Evolutionary conservation across 257 asterid genomes (phyloP).

Genomic region (Jacaranda copaia): DNA sequence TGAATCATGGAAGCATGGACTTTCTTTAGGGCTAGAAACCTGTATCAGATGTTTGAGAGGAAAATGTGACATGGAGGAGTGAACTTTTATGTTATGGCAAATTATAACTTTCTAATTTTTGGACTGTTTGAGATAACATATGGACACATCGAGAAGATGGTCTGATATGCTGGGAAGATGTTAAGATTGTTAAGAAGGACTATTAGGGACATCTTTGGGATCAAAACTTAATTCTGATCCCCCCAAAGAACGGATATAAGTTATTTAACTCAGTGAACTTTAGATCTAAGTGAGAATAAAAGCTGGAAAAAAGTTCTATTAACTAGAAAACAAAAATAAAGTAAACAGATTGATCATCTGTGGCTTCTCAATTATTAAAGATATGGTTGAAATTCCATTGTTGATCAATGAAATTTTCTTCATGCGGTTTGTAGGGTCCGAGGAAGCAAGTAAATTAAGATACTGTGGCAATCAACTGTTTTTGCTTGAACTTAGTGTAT

Average conservation of each 20-base stretch:
- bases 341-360: neutral
- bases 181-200: neutral
- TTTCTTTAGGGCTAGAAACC: neutral
- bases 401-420: too few relatives aligned
- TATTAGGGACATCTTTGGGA: neutral
- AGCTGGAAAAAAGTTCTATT: neutral
- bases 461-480: too few relatives aligned
- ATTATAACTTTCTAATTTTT: neutral
- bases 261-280: neutral
- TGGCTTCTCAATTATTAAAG: neutral
- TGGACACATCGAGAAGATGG: neutral
- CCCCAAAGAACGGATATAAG: neutral
- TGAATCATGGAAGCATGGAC: slow-evolving; percentile 22
- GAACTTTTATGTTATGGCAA: neutral
- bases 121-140: slow-evolving; percentile 21
- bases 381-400: too few relatives aligned
- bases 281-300: neutral
- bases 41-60: neutral
- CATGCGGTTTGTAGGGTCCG: too few relatives aligned
- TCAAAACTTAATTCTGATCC: neutral
- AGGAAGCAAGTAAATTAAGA: too few relatives aligned
- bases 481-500: too few relatives aligned
- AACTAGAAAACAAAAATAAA: neutral
- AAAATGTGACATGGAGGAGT: neutral
- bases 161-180: neutral